phyloP scores from a whole-genome alignment of 352 stramenopile species.

The Globisporangium spinosum region DNA sequence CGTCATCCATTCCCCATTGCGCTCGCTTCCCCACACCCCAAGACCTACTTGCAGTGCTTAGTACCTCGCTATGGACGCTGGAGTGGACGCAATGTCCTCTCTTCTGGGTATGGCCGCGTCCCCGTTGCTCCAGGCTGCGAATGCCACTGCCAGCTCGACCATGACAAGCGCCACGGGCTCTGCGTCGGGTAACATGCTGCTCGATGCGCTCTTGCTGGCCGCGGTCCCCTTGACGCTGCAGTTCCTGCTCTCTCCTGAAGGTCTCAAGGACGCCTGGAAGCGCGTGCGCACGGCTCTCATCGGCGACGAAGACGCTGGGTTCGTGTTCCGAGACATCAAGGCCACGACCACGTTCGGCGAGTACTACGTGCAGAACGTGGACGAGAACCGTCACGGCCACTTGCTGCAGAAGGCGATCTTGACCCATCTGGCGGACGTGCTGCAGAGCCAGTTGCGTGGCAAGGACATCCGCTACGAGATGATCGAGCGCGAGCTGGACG shows the following conservation, averaged over 20 bases:
- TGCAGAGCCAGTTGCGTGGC: constrained; percentile 26
- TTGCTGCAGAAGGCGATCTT: constrained; percentile 49
- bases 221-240: constrained; percentile 6
- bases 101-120: background rate
- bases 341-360: constrained; percentile 6
- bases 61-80: background rate
- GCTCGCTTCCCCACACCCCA: background rate
- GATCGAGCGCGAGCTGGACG: constrained; percentile 16
- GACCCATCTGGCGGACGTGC: constrained; percentile 33
- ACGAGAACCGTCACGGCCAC: constrained; percentile 26
- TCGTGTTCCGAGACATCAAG: constrained; percentile 28
- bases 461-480: constrained; percentile 44
- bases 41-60: background rate
- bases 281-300: constrained; percentile 23
- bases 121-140: constrained; percentile 12
- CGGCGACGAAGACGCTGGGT: constrained; percentile 18
- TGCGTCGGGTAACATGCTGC: constrained; percentile 31
- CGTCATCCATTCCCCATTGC: constrained; percentile 4
- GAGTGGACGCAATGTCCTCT: constrained; percentile 2
- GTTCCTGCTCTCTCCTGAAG: constrained; percentile 36
- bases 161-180: constrained; percentile 24
- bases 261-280: constrained; percentile 29
- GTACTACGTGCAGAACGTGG: constrained; percentile 13
- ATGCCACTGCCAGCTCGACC: constrained; percentile 12
- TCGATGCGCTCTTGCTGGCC: constrained; percentile 35